Conservation (phyloP, 179 eudicot genomes). For the Pouteria campechiana region DNA sequence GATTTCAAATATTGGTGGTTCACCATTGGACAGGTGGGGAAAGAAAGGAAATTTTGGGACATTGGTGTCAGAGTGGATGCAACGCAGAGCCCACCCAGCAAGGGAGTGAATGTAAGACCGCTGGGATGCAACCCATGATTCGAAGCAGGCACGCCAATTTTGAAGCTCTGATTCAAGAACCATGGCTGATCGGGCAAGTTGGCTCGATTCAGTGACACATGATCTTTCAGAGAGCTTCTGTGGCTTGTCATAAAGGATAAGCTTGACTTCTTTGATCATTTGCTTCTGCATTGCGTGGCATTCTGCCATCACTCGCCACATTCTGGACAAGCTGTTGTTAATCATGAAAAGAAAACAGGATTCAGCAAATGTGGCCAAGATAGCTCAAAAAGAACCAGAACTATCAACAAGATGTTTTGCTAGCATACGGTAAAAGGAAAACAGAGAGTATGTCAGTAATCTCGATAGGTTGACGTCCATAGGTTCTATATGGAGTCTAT, state of each 20-base stretch:
- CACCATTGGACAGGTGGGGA: slow-evolving; percentile 47
- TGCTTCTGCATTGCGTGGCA: slow-evolving; percentile 79
- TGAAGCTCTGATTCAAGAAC: slow-evolving; percentile 70
- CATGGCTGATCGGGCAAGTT: slow-evolving; percentile 73
- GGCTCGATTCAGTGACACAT: slow-evolving; percentile 62
- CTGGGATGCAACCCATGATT: slow-evolving; percentile 81
- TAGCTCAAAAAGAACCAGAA: no score
- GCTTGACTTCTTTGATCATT: slow-evolving; percentile 83
- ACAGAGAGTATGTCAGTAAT: no score
- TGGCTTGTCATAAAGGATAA: slow-evolving; percentile 68
- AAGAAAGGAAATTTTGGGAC: slow-evolving; percentile 55
- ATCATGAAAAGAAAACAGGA: no score
- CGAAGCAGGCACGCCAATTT: slow-evolving; percentile 76
- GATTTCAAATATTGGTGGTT: slow-evolving; percentile 53
- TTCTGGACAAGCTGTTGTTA: slow-evolving; percentile 76
- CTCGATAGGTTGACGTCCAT: no score
- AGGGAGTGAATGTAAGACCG: slow-evolving; percentile 66
- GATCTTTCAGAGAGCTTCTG: slow-evolving; percentile 35
- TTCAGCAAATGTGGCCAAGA: no score
- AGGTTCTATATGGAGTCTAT: no score
- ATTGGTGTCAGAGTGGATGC: slow-evolving; percentile 48
- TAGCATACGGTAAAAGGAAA: no score
- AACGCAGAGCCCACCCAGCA: slow-evolving; percentile 69
- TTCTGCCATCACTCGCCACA: slow-evolving; percentile 95
- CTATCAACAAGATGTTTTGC: no score